A percentile compares a stretch with the other conserved stretches of the same genome.
Conservation (phyloP, 805 yeast species). For the Maudiozyma turicensis region DNA sequence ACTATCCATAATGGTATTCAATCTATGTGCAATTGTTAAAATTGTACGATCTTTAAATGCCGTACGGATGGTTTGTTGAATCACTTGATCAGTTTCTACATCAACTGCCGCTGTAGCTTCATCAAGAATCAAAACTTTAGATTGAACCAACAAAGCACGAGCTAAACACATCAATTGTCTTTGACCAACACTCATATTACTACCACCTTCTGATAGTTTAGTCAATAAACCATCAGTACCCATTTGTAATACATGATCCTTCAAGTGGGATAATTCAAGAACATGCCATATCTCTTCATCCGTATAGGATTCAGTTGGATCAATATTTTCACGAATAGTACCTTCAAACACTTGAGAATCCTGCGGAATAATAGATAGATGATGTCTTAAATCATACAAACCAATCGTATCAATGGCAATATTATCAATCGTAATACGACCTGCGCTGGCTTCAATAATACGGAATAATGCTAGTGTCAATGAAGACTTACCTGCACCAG, state of each 20-base stretch:
- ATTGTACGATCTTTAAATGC: constrained; percentile 72
- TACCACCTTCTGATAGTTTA: constrained; percentile 56
- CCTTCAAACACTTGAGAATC: constrained; percentile 92
- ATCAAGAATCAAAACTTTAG: constrained; percentile 60
- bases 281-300: constrained; percentile 84
- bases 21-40: constrained; percentile 75
- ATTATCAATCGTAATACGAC: constrained; percentile 65
- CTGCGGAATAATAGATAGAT: constrained; percentile 81
- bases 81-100: constrained; percentile 69
- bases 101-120: constrained; percentile 89
- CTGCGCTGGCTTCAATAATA: constrained; percentile 66
- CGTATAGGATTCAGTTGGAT: constrained; percentile 58
- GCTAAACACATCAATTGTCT: constrained; percentile 76
- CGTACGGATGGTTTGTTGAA: constrained; percentile 67
- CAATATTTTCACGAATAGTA: constrained; percentile 73
- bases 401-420: constrained; percentile 61
- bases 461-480: constrained; percentile 77
- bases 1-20: constrained; percentile 74
- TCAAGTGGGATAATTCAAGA: constrained; percentile 68
- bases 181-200: constrained; percentile 67
- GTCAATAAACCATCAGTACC: constrained; percentile 47
- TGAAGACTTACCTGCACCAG: constrained; percentile 94
- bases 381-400: constrained; percentile 63
- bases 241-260: constrained; percentile 49
- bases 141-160: constrained; percentile 57